Conservation (phyloP, 202 grass and related monocot species). For the Zizania palustris region DNA sequence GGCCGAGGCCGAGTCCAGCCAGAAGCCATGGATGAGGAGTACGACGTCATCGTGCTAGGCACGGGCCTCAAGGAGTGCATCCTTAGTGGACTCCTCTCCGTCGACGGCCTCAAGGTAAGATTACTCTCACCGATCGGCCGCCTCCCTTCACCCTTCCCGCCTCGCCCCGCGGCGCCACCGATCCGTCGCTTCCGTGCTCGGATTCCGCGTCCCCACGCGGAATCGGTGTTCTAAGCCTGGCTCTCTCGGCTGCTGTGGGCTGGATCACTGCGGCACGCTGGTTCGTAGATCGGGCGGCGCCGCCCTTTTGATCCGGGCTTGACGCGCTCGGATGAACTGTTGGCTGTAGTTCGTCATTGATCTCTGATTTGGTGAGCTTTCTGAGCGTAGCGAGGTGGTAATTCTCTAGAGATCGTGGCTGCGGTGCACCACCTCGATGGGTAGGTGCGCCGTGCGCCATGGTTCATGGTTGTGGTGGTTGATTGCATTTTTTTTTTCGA, state of each 20-base stretch:
- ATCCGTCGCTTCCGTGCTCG: slow-evolving; percentile 23
- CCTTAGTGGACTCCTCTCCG: slow-evolving; percentile 98
- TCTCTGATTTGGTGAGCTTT: background rate
- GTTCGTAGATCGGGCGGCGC: slow-evolving; percentile 28
- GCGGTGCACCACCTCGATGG: background rate
- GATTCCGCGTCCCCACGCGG: background rate
- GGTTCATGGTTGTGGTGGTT: background rate
- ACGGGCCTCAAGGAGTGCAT: slow-evolving; percentile 99
- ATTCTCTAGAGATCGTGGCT: background rate
- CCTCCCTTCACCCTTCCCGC: background rate
- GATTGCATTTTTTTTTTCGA: background rate
- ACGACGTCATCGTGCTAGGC: slow-evolving; percentile 93
- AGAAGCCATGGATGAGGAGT: slow-evolving; percentile 84
- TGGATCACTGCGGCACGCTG: slow-evolving; percentile 20
- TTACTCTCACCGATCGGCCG: background rate
- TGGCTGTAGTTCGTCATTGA: slow-evolving; percentile 3
- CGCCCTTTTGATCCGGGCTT: slow-evolving; percentile 29
- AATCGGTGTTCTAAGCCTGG: background rate
- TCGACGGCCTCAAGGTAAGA: slow-evolving; percentile 90
- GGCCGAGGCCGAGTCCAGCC: background rate
- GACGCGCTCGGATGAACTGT: background rate
- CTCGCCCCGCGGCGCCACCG: background rate
- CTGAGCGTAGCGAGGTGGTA: background rate
- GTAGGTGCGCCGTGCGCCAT: background rate
- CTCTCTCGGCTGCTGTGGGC: background rate